A percentile compares a stretch with the other conserved stretches of the same genome.
Conservation (phyloP, 139 green algal species). For the Picochlorum sp. region DNA sequence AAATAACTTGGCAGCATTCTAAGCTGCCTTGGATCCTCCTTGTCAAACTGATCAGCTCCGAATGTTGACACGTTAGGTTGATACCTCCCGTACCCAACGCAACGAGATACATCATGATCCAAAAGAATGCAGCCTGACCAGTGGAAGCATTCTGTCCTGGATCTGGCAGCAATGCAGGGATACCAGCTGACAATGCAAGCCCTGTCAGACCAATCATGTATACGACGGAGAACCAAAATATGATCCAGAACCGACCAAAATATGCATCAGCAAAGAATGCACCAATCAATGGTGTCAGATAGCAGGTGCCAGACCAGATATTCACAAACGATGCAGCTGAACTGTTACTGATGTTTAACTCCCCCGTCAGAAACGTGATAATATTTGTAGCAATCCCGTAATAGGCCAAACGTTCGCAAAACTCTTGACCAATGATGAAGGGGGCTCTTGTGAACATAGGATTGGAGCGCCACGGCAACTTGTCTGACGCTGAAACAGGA, state of each 20-base stretch:
- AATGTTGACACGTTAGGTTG: slow-evolving; percentile 94
- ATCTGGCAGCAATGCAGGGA: not conserved
- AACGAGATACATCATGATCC: slow-evolving; percentile 64
- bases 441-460: slow-evolving; percentile 1
- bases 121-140: slow-evolving; percentile 18
- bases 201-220: slow-evolving; percentile 6
- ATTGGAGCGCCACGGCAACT: not conserved
- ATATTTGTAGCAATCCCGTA: slow-evolving; percentile 74
- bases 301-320: slow-evolving; percentile 80
- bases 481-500: too few species aligned
- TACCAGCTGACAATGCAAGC: slow-evolving; percentile 7
- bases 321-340: slow-evolving; percentile 36
- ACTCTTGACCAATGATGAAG: slow-evolving; percentile 43
- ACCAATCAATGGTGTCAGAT: slow-evolving; percentile 86
- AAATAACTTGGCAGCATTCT: slow-evolving; percentile 82
- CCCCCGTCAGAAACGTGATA: slow-evolving; percentile 67
- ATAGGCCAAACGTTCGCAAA: slow-evolving; percentile 80
- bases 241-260: slow-evolving; percentile 86
- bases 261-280: slow-evolving; percentile 77
- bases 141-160: slow-evolving; percentile 1
- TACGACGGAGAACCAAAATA: slow-evolving; percentile 69
- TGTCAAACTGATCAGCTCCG: slow-evolving; percentile 91
- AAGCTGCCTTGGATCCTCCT: slow-evolving; percentile 29
- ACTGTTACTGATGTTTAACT: slow-evolving; percentile 51
- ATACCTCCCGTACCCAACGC: slow-evolving; percentile 90